Base-by-base conservation (phyloP, 345 rosid genomes). In the Pistacia integerrima region DNA sequence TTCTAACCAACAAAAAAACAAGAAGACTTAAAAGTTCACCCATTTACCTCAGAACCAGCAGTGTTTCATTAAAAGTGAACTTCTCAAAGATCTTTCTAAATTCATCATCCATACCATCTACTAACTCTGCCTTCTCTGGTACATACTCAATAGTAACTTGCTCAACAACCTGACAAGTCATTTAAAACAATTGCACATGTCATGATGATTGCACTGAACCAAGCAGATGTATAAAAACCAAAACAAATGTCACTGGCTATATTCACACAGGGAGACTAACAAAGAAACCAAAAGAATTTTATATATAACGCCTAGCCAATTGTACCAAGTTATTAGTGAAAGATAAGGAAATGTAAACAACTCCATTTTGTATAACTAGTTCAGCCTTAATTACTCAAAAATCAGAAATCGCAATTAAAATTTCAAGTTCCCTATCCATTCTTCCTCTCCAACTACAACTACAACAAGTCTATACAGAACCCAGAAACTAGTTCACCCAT, bases 111-210 rank as follows among this genome's bases (percentile, higher is more conserved):
- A 97, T 74, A 2, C 90, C 93, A 78, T 88, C 99, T 18, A 86
- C 97, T 72, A 97, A 81, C 82, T 90, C 97, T 5, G 94, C 87
- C 77, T 90, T 87, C 70, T 97, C 99, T 0, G 97, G 97, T 14
- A 94, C 90, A 83, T 97, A 97, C 85, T 97, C 99, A 55, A 97
- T 78, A 57, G 82, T 88, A 67, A 97, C 88, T 78, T 92, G 84
- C 80, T 92, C 97, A 60, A 70, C 44, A 10, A 70, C 81, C 99
- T 94, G 85, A n/a, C 33, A 72, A 14, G 38, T 52, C 18, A 64
- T 22, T 44, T 33, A 64, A 28, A 52, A 54, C 13, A 49, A 33
- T 25, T 28, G 48, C 33, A 63, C 20, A 13, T 16, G 52, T 20
- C 44, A 57, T 18, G n/a, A n/a, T 72, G 2, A 5, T 58, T 14